Evolutionary conservation across 176 grass and related monocot genomes (phyloP), one percentile per base, ranked within the genome.

Genomic region (Triticum aestivum): DNA sequence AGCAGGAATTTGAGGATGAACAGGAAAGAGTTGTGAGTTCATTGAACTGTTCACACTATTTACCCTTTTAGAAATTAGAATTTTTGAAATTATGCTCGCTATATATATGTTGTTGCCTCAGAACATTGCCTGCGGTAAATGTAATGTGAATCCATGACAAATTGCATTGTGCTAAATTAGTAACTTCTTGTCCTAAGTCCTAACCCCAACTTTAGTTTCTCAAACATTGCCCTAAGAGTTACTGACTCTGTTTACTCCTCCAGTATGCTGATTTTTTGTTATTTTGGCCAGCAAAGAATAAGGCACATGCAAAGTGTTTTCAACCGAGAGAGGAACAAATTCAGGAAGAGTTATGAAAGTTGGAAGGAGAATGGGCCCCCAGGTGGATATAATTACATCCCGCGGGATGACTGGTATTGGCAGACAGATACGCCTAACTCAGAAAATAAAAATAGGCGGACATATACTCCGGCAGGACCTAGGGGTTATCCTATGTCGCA

Each of bases 351-450:
- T 78, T 96, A 99, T 63, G 91, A 92, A 69, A 88, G 85, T 86
- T 99, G 97, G 97, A 96, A 83, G 85, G 90, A 99, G 47, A 96
- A 84, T 89, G 89, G 89, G 32, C 88, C 86, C 76, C 75, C 94
- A 62, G 84, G 88, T 88, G 88, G 88, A 73, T 99, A 99, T 87
- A 93, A 91, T 73, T 94, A 99, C 63, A 86, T 94, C 77, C 97
- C 94, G 65, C 87, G 97, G 84, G 94, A 99, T 88, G 97, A 99
- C 78, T 99, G 97, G 97, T 99, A 96, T 79, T 96, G 94, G 89
- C 91, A 93, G 79, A 61, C 85, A 52, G 90, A 96, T 65, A 89
- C 84, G 20, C 89, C 93, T 88, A 85, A 90, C 44, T 88, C 83
- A 2, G 85, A 98, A 45, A 85, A 93, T 69, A 93, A 79, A 86